These are phyloP conservation scores for Mycena rebaudengoi DNA, from an alignment of 768 basidiomycete genomes.

Conservation along the genomic window DNA sequence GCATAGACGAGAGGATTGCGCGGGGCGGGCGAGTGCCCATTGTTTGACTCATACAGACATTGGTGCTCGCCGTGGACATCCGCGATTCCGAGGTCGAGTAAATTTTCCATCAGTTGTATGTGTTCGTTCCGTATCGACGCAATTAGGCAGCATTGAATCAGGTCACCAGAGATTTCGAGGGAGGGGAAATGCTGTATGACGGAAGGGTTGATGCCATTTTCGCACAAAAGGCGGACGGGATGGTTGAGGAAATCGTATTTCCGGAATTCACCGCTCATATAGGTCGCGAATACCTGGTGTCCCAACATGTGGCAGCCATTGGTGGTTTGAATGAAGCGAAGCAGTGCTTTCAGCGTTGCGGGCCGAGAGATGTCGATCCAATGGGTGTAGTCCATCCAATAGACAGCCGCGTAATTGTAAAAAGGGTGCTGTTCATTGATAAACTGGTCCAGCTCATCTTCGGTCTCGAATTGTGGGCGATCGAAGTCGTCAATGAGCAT, in stretches of 20 bases:
- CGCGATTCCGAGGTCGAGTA: too few relatives aligned
- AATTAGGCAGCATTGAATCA: neutral
- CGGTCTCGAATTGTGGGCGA: neutral
- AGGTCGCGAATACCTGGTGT: too few relatives aligned
- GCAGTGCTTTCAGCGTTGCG: neutral
- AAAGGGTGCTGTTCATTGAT: neutral
- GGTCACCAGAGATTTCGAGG: neutral
- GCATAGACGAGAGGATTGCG: too few relatives aligned
- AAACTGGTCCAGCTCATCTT: neutral
- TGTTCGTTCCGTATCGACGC: too few relatives aligned
- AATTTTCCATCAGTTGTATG: too few relatives aligned
- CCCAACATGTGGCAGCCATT: too few relatives aligned
- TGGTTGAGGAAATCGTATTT: too few relatives aligned
- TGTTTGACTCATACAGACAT: too few relatives aligned
- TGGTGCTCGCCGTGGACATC: too few relatives aligned
- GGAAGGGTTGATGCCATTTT: neutral
- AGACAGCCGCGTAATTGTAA: neutral
- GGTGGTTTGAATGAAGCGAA: neutral
- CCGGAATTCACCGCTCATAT: too few relatives aligned
- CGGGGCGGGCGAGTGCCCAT: too few relatives aligned
- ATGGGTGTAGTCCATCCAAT: neutral
- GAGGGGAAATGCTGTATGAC: neutral
- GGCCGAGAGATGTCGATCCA: neutral
- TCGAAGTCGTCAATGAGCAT: constrained; percentile 1
- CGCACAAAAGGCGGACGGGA: neutral